These are phyloP conservation scores for Zygotorulaspora mrakii DNA, from an alignment of 1,139 yeast genomes.

Conservation along the genomic window DNA sequence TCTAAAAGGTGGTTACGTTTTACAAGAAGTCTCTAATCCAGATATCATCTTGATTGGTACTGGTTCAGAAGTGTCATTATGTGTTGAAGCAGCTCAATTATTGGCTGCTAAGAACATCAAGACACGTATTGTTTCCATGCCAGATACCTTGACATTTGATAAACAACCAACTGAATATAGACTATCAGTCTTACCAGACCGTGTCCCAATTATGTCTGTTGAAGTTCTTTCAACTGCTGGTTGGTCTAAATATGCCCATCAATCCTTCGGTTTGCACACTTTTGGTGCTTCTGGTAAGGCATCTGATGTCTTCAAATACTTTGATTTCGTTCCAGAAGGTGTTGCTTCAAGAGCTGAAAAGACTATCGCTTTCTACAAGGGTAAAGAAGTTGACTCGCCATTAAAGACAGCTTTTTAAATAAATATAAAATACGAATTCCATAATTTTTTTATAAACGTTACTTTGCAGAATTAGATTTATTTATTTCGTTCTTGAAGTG, in stretches of 20 bases:
- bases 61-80: slow-evolving; percentile 91
- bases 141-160: slow-evolving; percentile 91
- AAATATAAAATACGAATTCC: slow-evolving; percentile 2
- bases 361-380: slow-evolving; percentile 82
- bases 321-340: slow-evolving; percentile 92
- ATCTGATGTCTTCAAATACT: slow-evolving; percentile 72
- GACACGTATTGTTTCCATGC: slow-evolving; percentile 84
- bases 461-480: too few relatives aligned
- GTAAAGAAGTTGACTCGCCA: slow-evolving; percentile 68
- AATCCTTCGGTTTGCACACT: slow-evolving; percentile 91
- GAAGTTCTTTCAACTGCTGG: slow-evolving; percentile 93
- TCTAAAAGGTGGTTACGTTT: slow-evolving; percentile 88
- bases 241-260: slow-evolving; percentile 95
- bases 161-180: slow-evolving; percentile 74
- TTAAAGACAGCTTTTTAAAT: slow-evolving; percentile 68
- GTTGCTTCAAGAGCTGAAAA: slow-evolving; percentile 81
- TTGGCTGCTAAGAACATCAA: slow-evolving; percentile 64
- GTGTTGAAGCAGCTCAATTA: slow-evolving; percentile 76
- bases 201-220: slow-evolving; percentile 87
- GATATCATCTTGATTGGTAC: slow-evolving; percentile 82
- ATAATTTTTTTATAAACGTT: slow-evolving; percentile 2
- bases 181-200: slow-evolving; percentile 88
- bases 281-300: slow-evolving; percentile 98
- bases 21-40: slow-evolving; percentile 58
- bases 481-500: not conserved